A percentile compares a stretch with the other conserved stretches of the same genome.
phyloP scores from a whole-genome alignment of 306 rosid genomes.

The Acmispon strigosus region DNA sequence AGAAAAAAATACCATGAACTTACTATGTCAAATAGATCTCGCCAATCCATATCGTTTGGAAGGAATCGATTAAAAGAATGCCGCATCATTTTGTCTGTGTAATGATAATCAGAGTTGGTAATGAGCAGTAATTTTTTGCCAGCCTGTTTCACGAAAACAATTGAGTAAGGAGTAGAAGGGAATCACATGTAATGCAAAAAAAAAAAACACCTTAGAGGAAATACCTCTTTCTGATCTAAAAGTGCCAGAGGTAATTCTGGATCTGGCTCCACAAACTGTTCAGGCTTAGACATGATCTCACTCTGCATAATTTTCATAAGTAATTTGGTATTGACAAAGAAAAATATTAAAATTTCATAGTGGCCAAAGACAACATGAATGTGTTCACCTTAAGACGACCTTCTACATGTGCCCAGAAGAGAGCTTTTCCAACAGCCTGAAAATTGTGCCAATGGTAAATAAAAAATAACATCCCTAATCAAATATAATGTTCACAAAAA shows the following conservation, averaged over 20 bases:
- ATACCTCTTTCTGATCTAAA: constrained; percentile 95
- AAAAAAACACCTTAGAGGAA: neutral
- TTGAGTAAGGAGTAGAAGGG: constrained; percentile 18
- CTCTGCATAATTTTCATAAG: constrained; percentile 51
- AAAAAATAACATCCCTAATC: constrained; percentile 13
- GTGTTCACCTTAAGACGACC: constrained; percentile 86
- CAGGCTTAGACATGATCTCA: constrained; percentile 97
- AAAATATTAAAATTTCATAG: neutral
- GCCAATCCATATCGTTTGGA: constrained; percentile 95
- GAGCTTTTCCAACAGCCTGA: constrained; percentile 97
- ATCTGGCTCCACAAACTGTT: constrained; percentile 91
- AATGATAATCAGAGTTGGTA: constrained; percentile 91
- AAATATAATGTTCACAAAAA: neutral
- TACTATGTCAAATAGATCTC: constrained; percentile 93
- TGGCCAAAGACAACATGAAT: neutral
- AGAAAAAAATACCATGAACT: constrained; percentile 23
- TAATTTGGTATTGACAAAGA: constrained; percentile 20
- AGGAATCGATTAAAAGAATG: constrained; percentile 94
- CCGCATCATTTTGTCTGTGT: constrained; percentile 93
- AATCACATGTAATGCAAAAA: constrained; percentile 2
- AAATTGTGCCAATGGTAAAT: constrained; percentile 38
- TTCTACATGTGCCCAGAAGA: constrained; percentile 96
- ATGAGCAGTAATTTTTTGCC: constrained; percentile 93
- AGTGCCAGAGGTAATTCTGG: constrained; percentile 86
- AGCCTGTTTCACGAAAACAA: constrained; percentile 53